Evolutionary conservation across 2,329 filamentous ascomycete species (phyloP).

Genomic region (Drechmeria coniospora): DNA sequence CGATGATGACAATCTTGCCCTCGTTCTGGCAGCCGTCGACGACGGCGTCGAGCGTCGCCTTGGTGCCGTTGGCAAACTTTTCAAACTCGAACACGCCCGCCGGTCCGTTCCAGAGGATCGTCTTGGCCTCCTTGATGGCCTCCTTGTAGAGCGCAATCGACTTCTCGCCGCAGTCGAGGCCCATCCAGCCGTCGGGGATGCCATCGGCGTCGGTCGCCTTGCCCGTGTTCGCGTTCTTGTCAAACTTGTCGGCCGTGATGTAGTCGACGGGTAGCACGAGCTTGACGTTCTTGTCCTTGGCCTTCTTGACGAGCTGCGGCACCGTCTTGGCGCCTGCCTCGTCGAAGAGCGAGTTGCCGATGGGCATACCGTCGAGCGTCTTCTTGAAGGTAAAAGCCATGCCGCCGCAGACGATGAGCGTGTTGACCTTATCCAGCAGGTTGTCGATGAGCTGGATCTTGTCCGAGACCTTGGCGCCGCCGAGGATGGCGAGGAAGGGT

Average conservation of each 20-base stretch:
- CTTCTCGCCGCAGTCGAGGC: conserved; percentile 85
- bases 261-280: conserved; percentile 90
- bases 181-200: conserved; percentile 96
- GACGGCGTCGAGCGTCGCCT: conserved; percentile 77
- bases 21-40: conserved; percentile 58
- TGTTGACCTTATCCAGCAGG: conserved; percentile 94
- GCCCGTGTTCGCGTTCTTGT: conserved; percentile 64
- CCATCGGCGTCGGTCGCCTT: conserved; percentile 73
- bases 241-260: conserved; percentile 91
- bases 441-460: conserved; percentile 99
- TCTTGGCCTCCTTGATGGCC: conserved; percentile 77
- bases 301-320: conserved; percentile 76
- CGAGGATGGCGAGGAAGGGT: conserved; percentile 96
- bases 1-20: conserved; percentile 96
- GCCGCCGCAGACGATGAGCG: conserved; percentile 85
- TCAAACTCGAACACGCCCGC: conserved; percentile 97
- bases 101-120: conserved; percentile 98
- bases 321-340: conserved; percentile 90
- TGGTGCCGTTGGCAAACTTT: conserved; percentile 82
- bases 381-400: conserved; percentile 99
- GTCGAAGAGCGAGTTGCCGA: conserved; percentile 85
- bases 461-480: conserved; percentile 95
- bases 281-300: conserved; percentile 91
- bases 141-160: conserved; percentile 77
- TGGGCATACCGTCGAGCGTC: conserved; percentile 79